A percentile compares a stretch with the other conserved stretches of the same genome.
phyloP scores from a whole-genome alignment of 208 protist genomes.

The Wallacemonas sp. region DNA sequence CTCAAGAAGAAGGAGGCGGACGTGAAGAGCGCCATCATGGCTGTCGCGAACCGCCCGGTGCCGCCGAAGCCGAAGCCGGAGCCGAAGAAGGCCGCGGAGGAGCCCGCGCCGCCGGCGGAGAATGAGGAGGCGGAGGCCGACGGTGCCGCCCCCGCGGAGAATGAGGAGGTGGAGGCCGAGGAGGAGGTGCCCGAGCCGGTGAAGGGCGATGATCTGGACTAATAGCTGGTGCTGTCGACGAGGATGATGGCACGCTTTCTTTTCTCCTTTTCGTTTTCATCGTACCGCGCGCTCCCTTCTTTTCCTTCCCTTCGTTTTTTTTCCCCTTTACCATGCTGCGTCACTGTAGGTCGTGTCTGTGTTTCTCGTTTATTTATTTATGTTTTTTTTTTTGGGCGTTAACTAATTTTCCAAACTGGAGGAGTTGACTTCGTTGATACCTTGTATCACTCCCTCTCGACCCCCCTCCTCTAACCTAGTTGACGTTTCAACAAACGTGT shows the following conservation, averaged over 20 bases:
- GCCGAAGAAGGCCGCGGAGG: slow-evolving; percentile 32
- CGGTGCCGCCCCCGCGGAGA: slow-evolving; percentile 6
- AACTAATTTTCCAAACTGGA: neutral
- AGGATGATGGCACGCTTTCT: no score
- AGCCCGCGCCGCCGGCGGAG: slow-evolving; percentile 16
- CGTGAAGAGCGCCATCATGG: slow-evolving; percentile 38
- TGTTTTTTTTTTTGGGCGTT: slow-evolving; percentile 4
- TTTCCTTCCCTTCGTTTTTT: neutral
- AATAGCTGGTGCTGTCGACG: no score
- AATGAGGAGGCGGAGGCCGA: slow-evolving; percentile 34
- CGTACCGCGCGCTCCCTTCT: no score
- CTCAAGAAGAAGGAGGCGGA: slow-evolving; percentile 44
- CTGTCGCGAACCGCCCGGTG: slow-evolving; percentile 52
- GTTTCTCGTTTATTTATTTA: neutral
- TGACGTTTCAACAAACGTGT: no score
- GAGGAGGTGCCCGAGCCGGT: slow-evolving; percentile 16
- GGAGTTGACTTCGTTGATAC: neutral
- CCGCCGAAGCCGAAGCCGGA: slow-evolving; percentile 55
- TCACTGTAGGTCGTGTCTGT: neutral
- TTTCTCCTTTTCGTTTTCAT: neutral
- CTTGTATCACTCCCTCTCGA: no score
- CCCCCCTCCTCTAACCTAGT: no score
- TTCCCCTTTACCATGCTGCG: slow-evolving; percentile 2
- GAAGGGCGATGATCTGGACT: slow-evolving; percentile 18
- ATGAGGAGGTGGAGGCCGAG: slow-evolving; percentile 27